Evolutionary conservation across 805 yeast genomes (phyloP).

Genomic region (Cyberlindnera maritima): DNA sequence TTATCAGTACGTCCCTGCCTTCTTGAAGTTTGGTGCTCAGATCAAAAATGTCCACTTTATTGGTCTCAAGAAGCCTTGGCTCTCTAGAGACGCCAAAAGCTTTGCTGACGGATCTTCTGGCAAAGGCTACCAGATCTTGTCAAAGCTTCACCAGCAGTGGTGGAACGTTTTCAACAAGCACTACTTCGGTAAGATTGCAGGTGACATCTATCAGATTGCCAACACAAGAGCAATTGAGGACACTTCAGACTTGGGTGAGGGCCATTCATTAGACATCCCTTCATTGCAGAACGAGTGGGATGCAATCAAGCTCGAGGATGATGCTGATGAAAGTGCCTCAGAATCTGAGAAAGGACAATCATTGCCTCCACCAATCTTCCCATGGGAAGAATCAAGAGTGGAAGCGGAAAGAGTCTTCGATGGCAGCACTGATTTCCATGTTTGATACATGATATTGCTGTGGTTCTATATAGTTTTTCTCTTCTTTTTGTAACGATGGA

Average conservation of each 20-base stretch:
- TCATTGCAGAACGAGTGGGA: constrained; percentile 15
- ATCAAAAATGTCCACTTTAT: constrained; percentile 60
- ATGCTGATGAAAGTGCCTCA: background rate
- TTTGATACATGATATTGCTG: constrained; percentile 1
- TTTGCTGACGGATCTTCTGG: constrained; percentile 11
- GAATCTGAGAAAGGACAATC: background rate
- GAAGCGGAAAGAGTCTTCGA: constrained; percentile 19
- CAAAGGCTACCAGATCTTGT: constrained; percentile 12
- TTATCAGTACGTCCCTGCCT: constrained; percentile 76
- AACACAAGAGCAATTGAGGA: constrained; percentile 9
- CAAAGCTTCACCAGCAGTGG: constrained; percentile 18
- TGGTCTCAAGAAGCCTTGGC: constrained; percentile 61
- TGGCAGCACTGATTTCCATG: constrained; percentile 19
- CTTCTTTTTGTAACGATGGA: no score
- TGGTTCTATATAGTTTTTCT: background rate
- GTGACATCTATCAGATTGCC: constrained; percentile 11
- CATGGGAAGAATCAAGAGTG: constrained; percentile 23
- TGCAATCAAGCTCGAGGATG: constrained; percentile 5
- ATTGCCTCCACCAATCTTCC: constrained; percentile 22
- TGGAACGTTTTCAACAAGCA: constrained; percentile 20
- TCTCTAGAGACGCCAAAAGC: constrained; percentile 14
- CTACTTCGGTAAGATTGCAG: constrained; percentile 19
- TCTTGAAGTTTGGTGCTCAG: constrained; percentile 43
- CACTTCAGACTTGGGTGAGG: constrained; percentile 16
- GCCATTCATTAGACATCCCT: constrained; percentile 12